Conservation (phyloP, 352 stramenopile genomes). For the Aphanomyces astaci region DNA sequence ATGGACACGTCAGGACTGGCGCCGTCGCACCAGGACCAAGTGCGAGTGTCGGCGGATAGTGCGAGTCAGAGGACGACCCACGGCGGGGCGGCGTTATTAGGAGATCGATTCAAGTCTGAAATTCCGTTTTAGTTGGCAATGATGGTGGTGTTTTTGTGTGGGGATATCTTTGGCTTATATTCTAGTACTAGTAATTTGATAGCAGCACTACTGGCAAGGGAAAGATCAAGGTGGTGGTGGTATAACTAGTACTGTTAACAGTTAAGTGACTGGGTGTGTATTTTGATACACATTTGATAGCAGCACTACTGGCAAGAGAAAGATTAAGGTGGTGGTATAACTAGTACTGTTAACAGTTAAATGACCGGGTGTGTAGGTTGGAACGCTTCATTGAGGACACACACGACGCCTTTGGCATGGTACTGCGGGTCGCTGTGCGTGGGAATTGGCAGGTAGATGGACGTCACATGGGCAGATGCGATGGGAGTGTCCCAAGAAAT, state of each 20-base stretch:
- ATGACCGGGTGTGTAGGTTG: no score
- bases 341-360: background rate
- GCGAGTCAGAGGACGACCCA: background rate
- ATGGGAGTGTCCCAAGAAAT: background rate
- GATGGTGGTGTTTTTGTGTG: no score
- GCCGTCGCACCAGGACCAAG: background rate
- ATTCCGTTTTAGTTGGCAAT: constrained; percentile 20
- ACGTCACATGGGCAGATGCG: background rate
- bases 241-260: background rate
- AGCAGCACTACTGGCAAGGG: no score
- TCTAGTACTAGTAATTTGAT: no score
- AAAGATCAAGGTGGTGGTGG: no score
- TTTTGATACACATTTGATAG: no score
- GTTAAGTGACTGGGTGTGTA: no score
- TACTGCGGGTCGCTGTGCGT: background rate
- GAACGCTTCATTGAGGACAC: constrained; percentile 20
- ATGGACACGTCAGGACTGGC: constrained; percentile 80
- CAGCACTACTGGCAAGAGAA: no score
- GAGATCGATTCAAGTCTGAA: background rate
- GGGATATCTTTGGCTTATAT: no score
- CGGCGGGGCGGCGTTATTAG: background rate
- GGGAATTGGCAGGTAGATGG: background rate
- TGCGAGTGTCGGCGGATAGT: background rate
- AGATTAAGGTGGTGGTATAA: background rate
- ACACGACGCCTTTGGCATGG: constrained; percentile 9